Evolutionary conservation across 192 early-diverging fungal genomes (phyloP), one percentile per base, ranked within the genome.

Genomic region (Kappamyces sp.): DNA sequence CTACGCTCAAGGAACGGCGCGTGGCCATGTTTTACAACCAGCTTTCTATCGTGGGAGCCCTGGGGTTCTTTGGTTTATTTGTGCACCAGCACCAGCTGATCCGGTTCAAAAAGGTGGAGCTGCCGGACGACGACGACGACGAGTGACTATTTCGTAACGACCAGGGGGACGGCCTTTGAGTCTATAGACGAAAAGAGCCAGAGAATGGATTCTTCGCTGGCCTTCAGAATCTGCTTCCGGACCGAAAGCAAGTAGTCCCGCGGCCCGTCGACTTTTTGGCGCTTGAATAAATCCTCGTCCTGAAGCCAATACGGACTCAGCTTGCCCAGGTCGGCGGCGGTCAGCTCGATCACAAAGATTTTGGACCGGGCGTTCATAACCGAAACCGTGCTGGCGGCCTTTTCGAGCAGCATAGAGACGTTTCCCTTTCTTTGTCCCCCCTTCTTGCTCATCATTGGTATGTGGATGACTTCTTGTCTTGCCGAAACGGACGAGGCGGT

Each of bases 211-310:
- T 70, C 63, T 5, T 35, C 49, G 39, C 35, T 31, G 33, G 39
- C 46, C 40, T 52, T 50, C 10, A 70, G 31, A 1, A 70, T 46
- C 40, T 66, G 68, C 12, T 60, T 48, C 36, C 57, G 51, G 52
- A 70, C 37, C 40, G 52, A 51, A 37, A 49, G 54, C 8, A 59
- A 47, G 47, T 68, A 68, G 13, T 60, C 59, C 40, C 47, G 41
- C 7, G 8, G 40, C 3, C 36, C 59, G 32, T 32, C 31, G 1
- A 40, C 59, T 13, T 57, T 74, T 23, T 23, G 23, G 23, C 23
- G 23, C 34, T 60, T 33, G 43, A 77, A 73, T 5, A n/a, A 33
- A 8, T 77, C 75, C 62, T 77, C 75, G 38, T 65, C 66, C 31
- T 35, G 35, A 5, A 77, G 47, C 38, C 70, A 66, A 3, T 55